Base-by-base conservation (phyloP, 306 rosid species). In the Prunus davidiana region DNA sequence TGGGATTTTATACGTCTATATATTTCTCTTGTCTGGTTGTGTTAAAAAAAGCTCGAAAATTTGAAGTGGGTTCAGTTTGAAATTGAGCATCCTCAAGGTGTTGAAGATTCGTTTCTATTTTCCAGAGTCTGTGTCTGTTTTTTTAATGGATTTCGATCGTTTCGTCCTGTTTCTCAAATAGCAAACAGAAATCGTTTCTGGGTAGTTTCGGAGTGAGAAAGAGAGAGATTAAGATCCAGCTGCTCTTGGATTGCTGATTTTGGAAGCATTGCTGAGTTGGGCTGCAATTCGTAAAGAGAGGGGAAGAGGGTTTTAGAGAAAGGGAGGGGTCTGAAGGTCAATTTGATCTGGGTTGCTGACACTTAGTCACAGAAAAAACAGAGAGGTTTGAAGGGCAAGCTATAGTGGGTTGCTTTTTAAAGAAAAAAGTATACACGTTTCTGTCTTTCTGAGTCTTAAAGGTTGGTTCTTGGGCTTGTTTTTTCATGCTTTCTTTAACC, bases 311-410 rank as follows among this genome's bases (percentile, higher is more conserved):
- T 14, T 46, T 24, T 13, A 61, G 69, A 38, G 72, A 20, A 61
- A 51, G 47, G 16, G 78, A 57, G 52, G 67, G 79, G 65, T 63
- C 73, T 46, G 51, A 69, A 72, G 78, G 67, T 84, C 62, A 75
- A 65, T 84, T 54, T 86, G 22, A 54, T 66, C 38, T 32, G 77
- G 49, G 70, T 72, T 78, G 68, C 51, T 74, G 80, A 80, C n/a
- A 25, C 78, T 67, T 84, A 50, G 12, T 57, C 54, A 72, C 30
- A 58, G 64, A 34, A 57, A 57, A 72, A 79, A 13, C 67, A 62
- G 67, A 54, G 76, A 89, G 79, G 89, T 81, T 84, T 86, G 88
- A 85, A 79, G 90, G 78, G 76, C 77, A 88, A 86, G 96, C 80
- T 76, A 51, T 30, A 52, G 43, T 79, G 79, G 73, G 64, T 82